Evolutionary conservation across 495 filamentous ascomycete genomes (phyloP), one percentile per base, ranked within the genome.

Genomic region (Immersiella caudata): DNA sequence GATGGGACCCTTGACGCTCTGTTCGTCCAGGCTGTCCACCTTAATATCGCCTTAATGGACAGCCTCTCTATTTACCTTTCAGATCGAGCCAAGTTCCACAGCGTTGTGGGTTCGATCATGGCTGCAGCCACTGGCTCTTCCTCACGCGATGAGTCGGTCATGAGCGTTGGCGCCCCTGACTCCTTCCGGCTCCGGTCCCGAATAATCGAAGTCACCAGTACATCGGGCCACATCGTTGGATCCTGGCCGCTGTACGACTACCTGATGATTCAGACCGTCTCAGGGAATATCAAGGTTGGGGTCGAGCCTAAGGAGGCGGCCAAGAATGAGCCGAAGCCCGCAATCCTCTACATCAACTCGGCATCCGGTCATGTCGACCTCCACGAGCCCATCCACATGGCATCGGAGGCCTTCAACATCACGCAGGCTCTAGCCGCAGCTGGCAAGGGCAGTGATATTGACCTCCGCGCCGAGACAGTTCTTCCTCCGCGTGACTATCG

Each of bases 191-290:
- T 84, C 33, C 56, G 73, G 66, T 79, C 80, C 0, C 73, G 76
- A 33, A 57, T 72, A 55, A 73, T 79, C 64, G 71, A 76, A 18
- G 73, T 75, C 1, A 57, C 64, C 4, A 80, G 80, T 12, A 79
- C 75, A 3, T 71, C 80, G 0, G 80, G 75, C 0, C 21, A 59
- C 8, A 81, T 84, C 68, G 27, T 40, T 12, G 82, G 82, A 24
- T 68, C 71, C 52, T 84, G 80, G 80, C 80, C 81, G 0, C 64
- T 84, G 0, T 78, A 76, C 66, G 78, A 83, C 64, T 73, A 77
- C 46, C 70, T 84, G 0, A 64, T 66, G 0, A 68, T 84, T 3
- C 68, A 76, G 12, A 76, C 75, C 46, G 76, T 71, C 0, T 78
- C 79, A 0, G 82, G 82, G 25, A 68, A 66, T 60, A 74, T 83